Conservation (phyloP, 768 basidiomycete genomes). For the Mycena floridula region DNA sequence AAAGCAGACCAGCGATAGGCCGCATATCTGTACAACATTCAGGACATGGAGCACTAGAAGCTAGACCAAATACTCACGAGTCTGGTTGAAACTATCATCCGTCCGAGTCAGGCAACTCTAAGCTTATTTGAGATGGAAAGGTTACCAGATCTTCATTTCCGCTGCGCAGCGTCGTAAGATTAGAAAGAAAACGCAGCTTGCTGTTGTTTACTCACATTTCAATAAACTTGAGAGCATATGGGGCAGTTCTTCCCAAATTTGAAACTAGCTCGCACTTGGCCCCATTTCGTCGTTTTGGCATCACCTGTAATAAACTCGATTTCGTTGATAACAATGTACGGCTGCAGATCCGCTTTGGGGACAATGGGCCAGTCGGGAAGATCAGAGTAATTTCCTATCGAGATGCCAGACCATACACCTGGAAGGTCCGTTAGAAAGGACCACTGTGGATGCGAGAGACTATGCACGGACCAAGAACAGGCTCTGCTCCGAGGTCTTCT, state of each 20-base stretch:
- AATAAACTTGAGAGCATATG: constrained; percentile 41
- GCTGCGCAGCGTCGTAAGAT: constrained; percentile 7
- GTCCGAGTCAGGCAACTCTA: no score
- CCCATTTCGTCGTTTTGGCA: constrained; percentile 31
- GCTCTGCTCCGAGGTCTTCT: constrained; percentile 31
- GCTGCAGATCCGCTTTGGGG: constrained; percentile 25
- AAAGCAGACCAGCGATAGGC: constrained; percentile 23
- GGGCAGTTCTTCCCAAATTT: constrained; percentile 47
- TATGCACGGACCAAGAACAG: constrained; percentile 29
- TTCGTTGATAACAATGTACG: constrained; percentile 29
- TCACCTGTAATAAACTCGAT: constrained; percentile 54
- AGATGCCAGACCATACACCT: constrained; percentile 21
- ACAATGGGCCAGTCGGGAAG: constrained; percentile 29
- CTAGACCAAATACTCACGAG: constrained; percentile 17
- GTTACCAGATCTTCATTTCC: constrained; percentile 27
- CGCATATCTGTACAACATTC: constrained; percentile 35
- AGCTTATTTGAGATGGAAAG: no score
- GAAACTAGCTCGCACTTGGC: constrained; percentile 39
- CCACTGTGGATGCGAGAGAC: no score
- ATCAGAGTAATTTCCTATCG: constrained; percentile 27
- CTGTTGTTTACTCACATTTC: constrained; percentile 45
- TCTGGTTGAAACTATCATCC: constrained; percentile 23
- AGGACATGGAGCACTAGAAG: constrained; percentile 10
- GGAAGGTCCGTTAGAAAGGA: no score
- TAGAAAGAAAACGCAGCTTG: not conserved